phyloP scores from a whole-genome alignment of 176 grass and related monocot species.

The Carex parvula region DNA sequence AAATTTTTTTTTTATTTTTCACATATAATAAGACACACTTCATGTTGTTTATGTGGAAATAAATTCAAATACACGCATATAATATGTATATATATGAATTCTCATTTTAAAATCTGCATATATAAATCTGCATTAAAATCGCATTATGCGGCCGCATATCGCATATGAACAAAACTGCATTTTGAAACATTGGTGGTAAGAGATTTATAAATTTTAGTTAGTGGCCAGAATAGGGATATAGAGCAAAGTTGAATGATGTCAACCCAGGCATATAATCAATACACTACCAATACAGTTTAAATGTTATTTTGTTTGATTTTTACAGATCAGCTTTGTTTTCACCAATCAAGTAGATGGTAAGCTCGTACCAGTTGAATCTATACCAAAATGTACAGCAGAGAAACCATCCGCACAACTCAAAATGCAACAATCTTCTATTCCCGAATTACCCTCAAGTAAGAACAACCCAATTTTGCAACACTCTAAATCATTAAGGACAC shows the following conservation, averaged over 20 bases:
- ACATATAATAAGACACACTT: too few relatives aligned
- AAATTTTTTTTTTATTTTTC: too few relatives aligned
- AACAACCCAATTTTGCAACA: constrained; percentile 46
- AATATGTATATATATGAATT: too few relatives aligned
- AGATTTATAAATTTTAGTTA: not conserved
- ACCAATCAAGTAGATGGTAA: constrained; percentile 98
- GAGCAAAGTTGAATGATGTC: not conserved
- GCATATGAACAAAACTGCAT: too few relatives aligned
- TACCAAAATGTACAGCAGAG: constrained; percentile 29
- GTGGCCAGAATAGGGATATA: not conserved
- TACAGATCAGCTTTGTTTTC: constrained; percentile 96
- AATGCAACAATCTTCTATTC: constrained; percentile 29
- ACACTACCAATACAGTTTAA: not conserved
- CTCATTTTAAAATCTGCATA: too few relatives aligned
- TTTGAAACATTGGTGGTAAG: too few relatives aligned
- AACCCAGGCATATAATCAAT: not conserved
- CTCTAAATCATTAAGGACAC: constrained; percentile 36
- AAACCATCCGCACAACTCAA: constrained; percentile 34
- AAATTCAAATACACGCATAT: too few relatives aligned
- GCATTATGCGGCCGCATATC: too few relatives aligned
- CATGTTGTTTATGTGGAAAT: too few relatives aligned
- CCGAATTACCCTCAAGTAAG: constrained; percentile 39
- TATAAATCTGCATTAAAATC: too few relatives aligned
- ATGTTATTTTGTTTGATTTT: constrained; percentile 25
- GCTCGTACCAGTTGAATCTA: constrained; percentile 84